These are phyloP conservation scores for Pseudopyricularia javanii DNA, from an alignment of 2,329 filamentous ascomycete species.

Conservation along the genomic window DNA sequence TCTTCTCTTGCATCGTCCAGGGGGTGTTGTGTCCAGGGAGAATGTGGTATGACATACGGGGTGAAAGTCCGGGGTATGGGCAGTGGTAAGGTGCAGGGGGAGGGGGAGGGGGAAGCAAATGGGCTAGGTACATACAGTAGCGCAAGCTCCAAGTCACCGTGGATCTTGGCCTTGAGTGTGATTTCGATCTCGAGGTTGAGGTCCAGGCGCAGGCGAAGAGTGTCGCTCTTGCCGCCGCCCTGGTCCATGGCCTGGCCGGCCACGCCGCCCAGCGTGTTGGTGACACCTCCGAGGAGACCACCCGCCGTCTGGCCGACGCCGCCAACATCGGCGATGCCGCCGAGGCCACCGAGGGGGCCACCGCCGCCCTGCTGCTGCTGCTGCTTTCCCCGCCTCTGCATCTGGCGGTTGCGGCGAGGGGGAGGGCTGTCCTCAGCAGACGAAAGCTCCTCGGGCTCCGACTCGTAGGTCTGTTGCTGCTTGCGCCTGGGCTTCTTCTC, in stretches of 20 bases:
- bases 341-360: constrained; percentile 8
- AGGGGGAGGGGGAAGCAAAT: background rate
- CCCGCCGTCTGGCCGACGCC: constrained; percentile 22
- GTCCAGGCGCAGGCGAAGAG: constrained; percentile 62
- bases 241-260: constrained; percentile 21
- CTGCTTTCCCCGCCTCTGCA: constrained; percentile 15
- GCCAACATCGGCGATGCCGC: constrained; percentile 24
- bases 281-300: constrained; percentile 24
- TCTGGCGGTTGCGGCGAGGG: constrained; percentile 14
- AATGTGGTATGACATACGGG: background rate
- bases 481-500: constrained; percentile 17
- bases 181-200: constrained; percentile 71
- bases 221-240: constrained; percentile 43
- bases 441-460: constrained; percentile 19
- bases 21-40: background rate
- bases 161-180: constrained; percentile 73
- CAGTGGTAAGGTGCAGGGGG: constrained; percentile 1
- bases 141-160: constrained; percentile 70
- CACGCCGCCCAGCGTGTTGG: constrained; percentile 26
- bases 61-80: background rate
- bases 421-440: constrained; percentile 16
- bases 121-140: constrained; percentile 39
- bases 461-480: constrained; percentile 19
- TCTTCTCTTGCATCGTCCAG: background rate
- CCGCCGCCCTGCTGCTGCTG: constrained; percentile 14